Evolutionary conservation across 768 basidiomycete genomes (phyloP), one percentile per base, ranked within the genome.

Genomic region (Russula griseocarnosa): DNA sequence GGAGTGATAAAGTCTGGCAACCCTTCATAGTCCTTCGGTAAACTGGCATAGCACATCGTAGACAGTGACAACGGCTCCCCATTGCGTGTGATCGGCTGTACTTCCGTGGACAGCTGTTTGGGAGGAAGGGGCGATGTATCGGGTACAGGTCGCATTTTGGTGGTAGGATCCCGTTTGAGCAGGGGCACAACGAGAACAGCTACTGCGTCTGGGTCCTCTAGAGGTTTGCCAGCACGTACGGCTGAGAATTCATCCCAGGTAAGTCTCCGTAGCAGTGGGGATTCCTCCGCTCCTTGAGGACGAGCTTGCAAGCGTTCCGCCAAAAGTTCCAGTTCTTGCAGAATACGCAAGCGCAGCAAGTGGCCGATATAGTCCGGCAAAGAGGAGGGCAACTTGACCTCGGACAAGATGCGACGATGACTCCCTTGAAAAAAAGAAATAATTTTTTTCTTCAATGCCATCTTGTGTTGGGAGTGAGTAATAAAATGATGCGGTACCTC

Each of bases 131-230:
- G 16, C 1, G 59, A 70, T 16, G 53, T 24, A 24, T 68, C 55
- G 3, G 72, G 72, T 18, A 26, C 46, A 9, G 84, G 81, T 28
- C 79, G 76, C 60, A 72, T 55, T 58, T 79, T 80, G 5, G 83
- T 82, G 30, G 64, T 62, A 18, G 79, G 79, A 68, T 85, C 75
- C 60, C 77, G 81, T 63, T 87, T 86, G 26, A 85, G 75, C 3
- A 87, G 86, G 20, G 90, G 87, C 7, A 86, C 80, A 32, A 88
- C 79, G 36, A 92, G 73, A 42, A 92, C 73, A n/a, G 89, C 90
- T 2, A 85, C 74, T 0, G 85, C 87, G 67, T 81, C 78, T 8
- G 76, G 71, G 69, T 77, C 79, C 5, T 84, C 81, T 36, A 87
- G 72, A 0, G 71, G 67, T 3, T 82, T 79, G 1, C 81, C 81